Evolutionary conservation across 2,329 filamentous ascomycete species (phyloP), one percentile per base, ranked within the genome.

Genomic region (Neonectria ditissima): DNA sequence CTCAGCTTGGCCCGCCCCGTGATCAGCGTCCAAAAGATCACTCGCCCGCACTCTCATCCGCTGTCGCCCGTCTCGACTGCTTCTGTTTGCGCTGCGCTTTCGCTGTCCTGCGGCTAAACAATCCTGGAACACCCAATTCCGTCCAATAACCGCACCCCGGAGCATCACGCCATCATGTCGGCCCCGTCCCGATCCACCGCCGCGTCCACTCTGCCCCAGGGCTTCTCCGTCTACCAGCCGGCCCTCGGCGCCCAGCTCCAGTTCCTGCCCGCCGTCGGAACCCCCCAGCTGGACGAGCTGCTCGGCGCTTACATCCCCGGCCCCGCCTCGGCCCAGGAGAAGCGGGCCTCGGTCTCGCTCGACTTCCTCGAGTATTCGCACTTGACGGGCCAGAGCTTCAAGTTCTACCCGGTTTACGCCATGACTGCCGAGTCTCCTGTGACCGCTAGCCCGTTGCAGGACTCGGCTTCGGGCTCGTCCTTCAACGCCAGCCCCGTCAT

Each of bases 221-320:
- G 85, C 60, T 89, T 89, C 76, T 87, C 86, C 63, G 82, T 90
- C 75, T 87, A 83, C 74, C 88, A 90, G 80, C 82, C 86, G 45
- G 76, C 81, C 52, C 80, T 87, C 58, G 87, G 87, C 55, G 82
- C 84, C 51, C 78, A 84, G 65, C 81, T 90, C 60, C 81, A 93
- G 78, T 89, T 93, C 84, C 78, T 89, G 76, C 85, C 92, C 80
- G 80, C 90, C 72, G 80, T 93, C 78, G 81, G 89, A 74, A 81
- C 85, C 65, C 71, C 86, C 78, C 84, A 92, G 76, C 82, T 90
- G 56, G 87, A 89, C 71, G 80, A 84, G 56, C 78, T 90, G 74
- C 83, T 91, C 71, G 79, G 87, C 75, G 81, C 83, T 65, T 89
- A 88, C 75, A 76, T 90, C 53, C 78, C 84, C 50, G 86, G 87